phyloP scores from a whole-genome alignment of 1,284 basidiomycete species.

The Ustilago sp. region DNA sequence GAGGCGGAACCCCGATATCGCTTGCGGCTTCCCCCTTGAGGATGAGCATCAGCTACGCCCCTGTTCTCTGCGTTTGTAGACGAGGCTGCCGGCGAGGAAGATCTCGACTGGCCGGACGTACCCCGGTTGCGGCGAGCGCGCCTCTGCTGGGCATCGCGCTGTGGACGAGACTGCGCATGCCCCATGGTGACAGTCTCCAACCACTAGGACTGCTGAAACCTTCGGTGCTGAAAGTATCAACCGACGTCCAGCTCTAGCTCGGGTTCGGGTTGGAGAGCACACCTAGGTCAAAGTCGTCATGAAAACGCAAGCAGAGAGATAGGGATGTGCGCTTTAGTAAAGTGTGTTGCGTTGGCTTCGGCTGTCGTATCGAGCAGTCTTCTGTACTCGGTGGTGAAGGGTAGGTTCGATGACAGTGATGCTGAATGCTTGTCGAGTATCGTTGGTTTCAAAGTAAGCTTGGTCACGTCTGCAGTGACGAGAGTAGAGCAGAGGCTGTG shows the following conservation, averaged over 20 bases:
- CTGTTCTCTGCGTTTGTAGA: not conserved
- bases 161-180: constrained; percentile 32
- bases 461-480: too few species aligned
- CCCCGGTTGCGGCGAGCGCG: not conserved
- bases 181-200: constrained; percentile 24
- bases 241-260: constrained; percentile 5
- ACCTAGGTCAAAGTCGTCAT: constrained; percentile 9
- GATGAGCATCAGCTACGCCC: not conserved
- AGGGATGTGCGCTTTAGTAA: too few species aligned
- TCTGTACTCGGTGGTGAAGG: not conserved
- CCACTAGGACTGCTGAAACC: not conserved
- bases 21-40: constrained; percentile 13
- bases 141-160: constrained; percentile 17
- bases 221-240: not conserved
- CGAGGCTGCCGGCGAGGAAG: constrained; percentile 5
- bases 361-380: too few species aligned
- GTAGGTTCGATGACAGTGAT: not conserved
- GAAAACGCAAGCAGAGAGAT: not conserved
- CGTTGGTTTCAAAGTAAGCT: not conserved
- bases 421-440: not conserved
- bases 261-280: not conserved
- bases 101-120: not conserved
- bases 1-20: constrained; percentile 21
- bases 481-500: too few species aligned
- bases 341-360: too few species aligned